A percentile compares a stretch with the other conserved stretches of the same genome.
phyloP scores from a whole-genome alignment of 2,329 filamentous ascomycete genomes.

The Immersiporthe knoxdaviesiana region DNA sequence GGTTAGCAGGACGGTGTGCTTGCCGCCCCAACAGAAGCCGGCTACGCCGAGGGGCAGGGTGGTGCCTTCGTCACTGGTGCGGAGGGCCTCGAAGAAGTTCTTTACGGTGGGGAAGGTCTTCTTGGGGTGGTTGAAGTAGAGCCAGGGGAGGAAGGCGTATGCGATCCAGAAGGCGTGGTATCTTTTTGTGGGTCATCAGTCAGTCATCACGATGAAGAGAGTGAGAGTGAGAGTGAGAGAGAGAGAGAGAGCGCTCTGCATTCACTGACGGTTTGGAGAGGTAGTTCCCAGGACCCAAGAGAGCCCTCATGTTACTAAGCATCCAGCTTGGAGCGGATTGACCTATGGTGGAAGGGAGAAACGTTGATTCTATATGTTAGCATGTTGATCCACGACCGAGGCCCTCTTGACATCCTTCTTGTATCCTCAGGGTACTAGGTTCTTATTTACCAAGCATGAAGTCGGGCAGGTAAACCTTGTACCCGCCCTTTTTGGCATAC shows the following conservation, averaged over 20 bases:
- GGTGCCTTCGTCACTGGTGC: conserved; percentile 38
- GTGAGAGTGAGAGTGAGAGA: background rate
- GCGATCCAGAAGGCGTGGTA: conserved; percentile 36
- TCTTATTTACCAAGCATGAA: conserved; percentile 49
- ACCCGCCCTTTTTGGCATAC: conserved; percentile 55
- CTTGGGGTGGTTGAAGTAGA: conserved; percentile 38
- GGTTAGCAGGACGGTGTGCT: conserved; percentile 54
- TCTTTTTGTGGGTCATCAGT: conserved; percentile 28
- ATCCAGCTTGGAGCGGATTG: conserved; percentile 38
- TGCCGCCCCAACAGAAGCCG: conserved; percentile 68
- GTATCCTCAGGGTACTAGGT: too few species aligned
- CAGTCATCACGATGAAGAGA: background rate
- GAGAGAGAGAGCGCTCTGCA: too few species aligned
- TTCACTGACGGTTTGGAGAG: conserved; percentile 38
- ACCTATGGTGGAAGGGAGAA: conserved; percentile 30
- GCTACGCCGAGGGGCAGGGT: conserved; percentile 51
- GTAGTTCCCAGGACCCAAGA: conserved; percentile 33
- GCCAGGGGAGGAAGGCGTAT: conserved; percentile 38
- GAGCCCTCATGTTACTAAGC: conserved; percentile 36
- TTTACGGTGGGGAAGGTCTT: conserved; percentile 41
- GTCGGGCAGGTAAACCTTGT: conserved; percentile 58
- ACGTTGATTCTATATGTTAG: background rate
- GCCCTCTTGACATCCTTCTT: background rate
- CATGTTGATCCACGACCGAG: background rate
- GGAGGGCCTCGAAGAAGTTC: conserved; percentile 44